Evolutionary conservation across 139 green algal species (phyloP).

Genomic region (Chlorella sp.): DNA sequence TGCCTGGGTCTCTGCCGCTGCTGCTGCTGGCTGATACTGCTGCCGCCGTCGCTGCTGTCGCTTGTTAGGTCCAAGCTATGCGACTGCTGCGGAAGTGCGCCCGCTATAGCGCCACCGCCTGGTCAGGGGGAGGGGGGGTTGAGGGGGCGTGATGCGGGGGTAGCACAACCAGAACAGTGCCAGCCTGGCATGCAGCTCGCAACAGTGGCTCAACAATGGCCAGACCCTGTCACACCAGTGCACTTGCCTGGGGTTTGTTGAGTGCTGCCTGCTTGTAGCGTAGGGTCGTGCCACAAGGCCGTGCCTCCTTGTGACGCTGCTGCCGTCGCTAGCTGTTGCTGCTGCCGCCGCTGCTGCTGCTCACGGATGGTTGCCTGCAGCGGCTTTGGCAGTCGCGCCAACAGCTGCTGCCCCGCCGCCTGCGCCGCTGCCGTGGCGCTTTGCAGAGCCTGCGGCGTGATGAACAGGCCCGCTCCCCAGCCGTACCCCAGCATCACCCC

Average conservation of each 20-base stretch:
- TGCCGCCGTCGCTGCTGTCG: constrained; percentile 20
- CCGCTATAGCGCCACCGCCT: background rate
- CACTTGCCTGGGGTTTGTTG: too few species aligned
- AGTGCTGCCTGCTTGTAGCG: background rate
- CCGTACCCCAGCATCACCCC: constrained; percentile 38
- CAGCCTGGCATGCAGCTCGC: background rate
- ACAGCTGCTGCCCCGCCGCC: background rate
- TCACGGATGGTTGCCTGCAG: background rate
- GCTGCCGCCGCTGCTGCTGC: background rate
- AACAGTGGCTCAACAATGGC: background rate
- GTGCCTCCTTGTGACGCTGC: background rate
- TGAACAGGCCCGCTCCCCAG: constrained; percentile 37
- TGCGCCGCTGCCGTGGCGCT: background rate
- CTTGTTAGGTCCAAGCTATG: too few species aligned
- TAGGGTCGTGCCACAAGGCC: background rate
- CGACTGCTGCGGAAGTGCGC: background rate
- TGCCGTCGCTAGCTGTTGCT: background rate
- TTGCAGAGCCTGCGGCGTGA: constrained; percentile 28
- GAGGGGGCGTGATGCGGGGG: background rate
- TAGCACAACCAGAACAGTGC: background rate
- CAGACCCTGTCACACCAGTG: background rate
- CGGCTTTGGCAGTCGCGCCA: constrained; percentile 14
- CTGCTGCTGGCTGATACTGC: background rate
- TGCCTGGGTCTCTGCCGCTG: background rate
- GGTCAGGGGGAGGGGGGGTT: background rate